Base-by-base conservation (phyloP, 768 basidiomycete species). In the Kwoniella dendrophila region DNA sequence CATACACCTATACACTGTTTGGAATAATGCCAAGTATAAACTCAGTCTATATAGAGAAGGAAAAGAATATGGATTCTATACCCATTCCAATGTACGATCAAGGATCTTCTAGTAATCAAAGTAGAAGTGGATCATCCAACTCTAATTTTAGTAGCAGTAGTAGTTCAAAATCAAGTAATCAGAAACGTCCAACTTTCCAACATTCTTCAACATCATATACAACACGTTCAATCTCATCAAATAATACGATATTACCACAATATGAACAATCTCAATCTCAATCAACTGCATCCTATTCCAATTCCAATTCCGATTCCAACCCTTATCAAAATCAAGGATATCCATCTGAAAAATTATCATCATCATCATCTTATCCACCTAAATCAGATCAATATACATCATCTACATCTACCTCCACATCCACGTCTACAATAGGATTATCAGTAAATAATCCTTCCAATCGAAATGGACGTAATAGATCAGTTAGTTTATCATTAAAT, bases 141-240 rank as follows among this genome's bases (percentile, higher is more conserved):
- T n/a, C n/a, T n/a, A n/a, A n/a, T n/a, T n/a, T n/a, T n/a, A n/a
- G n/a, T n/a, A n/a, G n/a, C n/a, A n/a, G n/a, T n/a, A n/a, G n/a
- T 36, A 36, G 34, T 36, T 36, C 34, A 36, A 36, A 8, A 36
- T 33, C 27, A 22, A 33, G 24, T 11, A 34, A 30, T 5, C 58
- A 63, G 27, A 58, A 70, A 57, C 58, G 69, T 62, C 69, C 69
- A 44, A 32, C 55, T 5, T 70, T 70, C 51, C 26, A 54, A 4
- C 68, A 70, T 47, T 62, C 68, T 16, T 57, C 61, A 14, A 70
- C 68, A 3, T 64, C 62, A 26, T 58, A 41, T 44, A 29, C 55
- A 18, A 38, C 43, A 45, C 53, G 27, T 12, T 26, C 38, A 26
- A 36, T 7, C 18, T 11, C n/a, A n/a, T n/a, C n/a, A n/a, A n/a